Conservation (phyloP, 1,284 basidiomycete species). For the Sporisorium reilianum region DNA sequence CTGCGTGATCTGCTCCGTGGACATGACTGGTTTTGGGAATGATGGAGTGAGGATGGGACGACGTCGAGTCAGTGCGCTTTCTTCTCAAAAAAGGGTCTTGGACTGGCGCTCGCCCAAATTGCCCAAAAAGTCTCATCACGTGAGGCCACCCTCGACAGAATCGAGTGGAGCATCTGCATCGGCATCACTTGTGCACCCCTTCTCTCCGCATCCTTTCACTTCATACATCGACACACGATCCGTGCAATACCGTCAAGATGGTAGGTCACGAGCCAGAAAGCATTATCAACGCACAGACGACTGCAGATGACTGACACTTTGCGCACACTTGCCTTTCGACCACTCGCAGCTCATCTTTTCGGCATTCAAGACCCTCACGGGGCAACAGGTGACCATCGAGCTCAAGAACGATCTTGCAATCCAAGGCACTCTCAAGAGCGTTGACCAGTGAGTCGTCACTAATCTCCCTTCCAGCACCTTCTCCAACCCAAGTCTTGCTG, state of each 20-base stretch:
- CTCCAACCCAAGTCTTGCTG: background rate
- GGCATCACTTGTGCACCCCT: too few relatives aligned
- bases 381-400: conserved; percentile 90
- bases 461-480: too few relatives aligned
- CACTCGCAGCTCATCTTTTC: conserved; percentile 86
- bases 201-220: conserved; percentile 10
- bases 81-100: conserved; percentile 21
- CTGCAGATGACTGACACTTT: conserved; percentile 1
- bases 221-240: conserved; percentile 2
- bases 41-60: background rate
- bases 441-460: conserved; percentile 79
- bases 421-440: conserved; percentile 94
- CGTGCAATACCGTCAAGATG: conserved; percentile 20
- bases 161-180: conserved; percentile 30
- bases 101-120: conserved; percentile 6
- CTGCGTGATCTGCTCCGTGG: conserved; percentile 49
- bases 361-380: conserved; percentile 98
- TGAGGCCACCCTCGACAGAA: conserved; percentile 12
- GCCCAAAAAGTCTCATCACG: conserved; percentile 20
- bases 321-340: background rate
- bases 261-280: conserved; percentile 12
- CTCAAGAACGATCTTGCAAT: conserved; percentile 99
- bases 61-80: conserved; percentile 22
- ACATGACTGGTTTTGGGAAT: conserved; percentile 12
- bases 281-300: background rate